Conservation (phyloP, 208 protist species). For the Trichomonas tenax region DNA sequence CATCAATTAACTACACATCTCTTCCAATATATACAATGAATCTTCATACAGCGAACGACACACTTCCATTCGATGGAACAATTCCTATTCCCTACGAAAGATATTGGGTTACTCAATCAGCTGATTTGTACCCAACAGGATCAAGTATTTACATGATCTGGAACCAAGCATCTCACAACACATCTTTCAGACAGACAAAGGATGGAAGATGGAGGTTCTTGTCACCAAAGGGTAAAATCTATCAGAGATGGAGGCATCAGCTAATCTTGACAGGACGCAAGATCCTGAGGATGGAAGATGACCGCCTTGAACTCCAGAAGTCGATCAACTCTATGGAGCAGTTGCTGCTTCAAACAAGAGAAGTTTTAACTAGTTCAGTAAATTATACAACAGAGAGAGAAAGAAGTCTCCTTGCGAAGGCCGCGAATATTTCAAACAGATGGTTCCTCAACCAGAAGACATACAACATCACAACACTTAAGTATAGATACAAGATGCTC, state of each 20-base stretch:
- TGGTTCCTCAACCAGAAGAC: not conserved
- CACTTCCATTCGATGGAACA: not conserved
- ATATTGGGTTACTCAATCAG: not conserved
- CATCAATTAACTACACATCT: not conserved
- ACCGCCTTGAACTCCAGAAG: not conserved
- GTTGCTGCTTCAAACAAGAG: not conserved
- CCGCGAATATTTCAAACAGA: not conserved
- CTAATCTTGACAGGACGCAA: not conserved
- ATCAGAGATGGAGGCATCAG: not conserved
- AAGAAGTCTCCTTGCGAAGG: not conserved
- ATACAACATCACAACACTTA: not conserved
- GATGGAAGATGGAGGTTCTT: not conserved
- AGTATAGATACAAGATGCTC: not conserved
- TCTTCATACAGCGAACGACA: not conserved
- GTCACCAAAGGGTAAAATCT: not conserved
- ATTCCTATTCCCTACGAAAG: not conserved
- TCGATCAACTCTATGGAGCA: not conserved
- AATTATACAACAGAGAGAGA: not conserved
- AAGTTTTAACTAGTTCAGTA: not conserved
- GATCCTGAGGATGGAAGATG: not conserved
- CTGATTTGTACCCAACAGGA: not conserved
- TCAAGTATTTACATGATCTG: not conserved
- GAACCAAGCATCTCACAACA: not conserved
- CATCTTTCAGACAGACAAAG: not conserved
- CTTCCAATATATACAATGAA: not conserved